These are phyloP conservation scores for Backusella tuberculispora DNA, from an alignment of 192 early-diverging fungal genomes.

Conservation along the genomic window DNA sequence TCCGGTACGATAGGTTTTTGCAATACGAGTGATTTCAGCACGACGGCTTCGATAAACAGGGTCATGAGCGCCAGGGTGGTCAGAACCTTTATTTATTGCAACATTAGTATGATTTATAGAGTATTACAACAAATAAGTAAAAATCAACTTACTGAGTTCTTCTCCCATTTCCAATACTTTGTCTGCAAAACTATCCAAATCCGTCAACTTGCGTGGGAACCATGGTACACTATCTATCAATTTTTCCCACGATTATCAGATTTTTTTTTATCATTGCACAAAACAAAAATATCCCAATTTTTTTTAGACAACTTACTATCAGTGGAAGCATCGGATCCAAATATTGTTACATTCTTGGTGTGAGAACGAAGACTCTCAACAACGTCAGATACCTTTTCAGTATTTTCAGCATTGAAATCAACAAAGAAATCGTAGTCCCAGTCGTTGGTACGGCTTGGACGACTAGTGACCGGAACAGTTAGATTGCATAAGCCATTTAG, in stretches of 20 bases:
- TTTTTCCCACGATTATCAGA: slow-evolving; percentile 15
- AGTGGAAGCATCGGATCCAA: slow-evolving; percentile 54
- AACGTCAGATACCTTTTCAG: slow-evolving; percentile 62
- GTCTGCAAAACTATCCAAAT: slow-evolving; percentile 91
- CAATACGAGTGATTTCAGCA: slow-evolving; percentile 81
- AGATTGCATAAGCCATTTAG: too few relatives aligned
- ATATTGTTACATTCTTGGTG: slow-evolving; percentile 71
- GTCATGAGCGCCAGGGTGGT: slow-evolving; percentile 94
- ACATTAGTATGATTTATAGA: neutral
- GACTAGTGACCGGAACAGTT: slow-evolving; percentile 37
- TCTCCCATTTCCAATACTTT: slow-evolving; percentile 93
- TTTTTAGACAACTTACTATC: slow-evolving; percentile 36
- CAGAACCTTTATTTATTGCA: slow-evolving; percentile 57
- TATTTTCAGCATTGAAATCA: slow-evolving; percentile 76
- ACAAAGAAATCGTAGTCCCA: slow-evolving; percentile 94
- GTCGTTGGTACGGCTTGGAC: slow-evolving; percentile 77
- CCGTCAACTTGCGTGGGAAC: slow-evolving; percentile 93
- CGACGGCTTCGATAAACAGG: slow-evolving; percentile 82
- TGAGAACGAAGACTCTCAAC: slow-evolving; percentile 66
- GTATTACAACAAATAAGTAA: neutral
- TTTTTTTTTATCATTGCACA: too few relatives aligned
- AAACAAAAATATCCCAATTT: too few relatives aligned
- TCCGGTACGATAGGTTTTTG: slow-evolving; percentile 78
- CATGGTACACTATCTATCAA: slow-evolving; percentile 68
- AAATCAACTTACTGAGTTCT: slow-evolving; percentile 59